Base-by-base conservation (phyloP, 139 green algal genomes). In the Trebouxia sp. region DNA sequence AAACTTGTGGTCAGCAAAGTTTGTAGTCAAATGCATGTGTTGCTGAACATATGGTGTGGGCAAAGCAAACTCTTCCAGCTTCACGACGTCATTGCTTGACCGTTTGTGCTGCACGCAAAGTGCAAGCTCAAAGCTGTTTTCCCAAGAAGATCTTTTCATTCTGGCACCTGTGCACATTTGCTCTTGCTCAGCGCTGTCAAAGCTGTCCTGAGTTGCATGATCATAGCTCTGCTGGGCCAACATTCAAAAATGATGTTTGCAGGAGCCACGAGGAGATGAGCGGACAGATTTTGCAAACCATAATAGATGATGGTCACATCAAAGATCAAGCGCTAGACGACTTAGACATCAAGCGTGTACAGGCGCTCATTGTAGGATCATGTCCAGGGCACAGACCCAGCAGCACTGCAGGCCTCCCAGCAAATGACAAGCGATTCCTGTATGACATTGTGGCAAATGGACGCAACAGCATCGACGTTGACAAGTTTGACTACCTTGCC, bases 401-500 rank as follows among this genome's bases (percentile, higher is more conserved):
- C 1, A 72, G 26, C 26, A 74, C 26, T n/a, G 62, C 37, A 41
- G 77, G 26, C 20, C n/a, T 35, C 6, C 55, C 39, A 35, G 26
- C 42, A 55, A 32, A 30, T 8, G 80, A 65, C 43, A 89, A 91
- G 67, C 65, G 83, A 20, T 97, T 88, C 72, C 81, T 95, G 66
- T 92, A 76, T 58, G 93, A 97, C 69, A 94, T 97, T 38, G 92
- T 96, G 35, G 90, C 90, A 69, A 97, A 97, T 81, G 84, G 89
- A 2, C 58, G 85, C 56, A 96, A 94, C 79, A 72, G 83, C 67
- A 89, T 97, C 14, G 94, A 97, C 69, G 90, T 97, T 45, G 94
- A 95, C 89, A 94, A 96, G 82, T 88, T 92, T 80, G 93, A 96
- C 85, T 96, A 97, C 85, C 81, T 96, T 72, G 50, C n/a, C 24